phyloP scores from a whole-genome alignment of 2,329 filamentous ascomycete genomes.

The Exophiala aquamarina region DNA sequence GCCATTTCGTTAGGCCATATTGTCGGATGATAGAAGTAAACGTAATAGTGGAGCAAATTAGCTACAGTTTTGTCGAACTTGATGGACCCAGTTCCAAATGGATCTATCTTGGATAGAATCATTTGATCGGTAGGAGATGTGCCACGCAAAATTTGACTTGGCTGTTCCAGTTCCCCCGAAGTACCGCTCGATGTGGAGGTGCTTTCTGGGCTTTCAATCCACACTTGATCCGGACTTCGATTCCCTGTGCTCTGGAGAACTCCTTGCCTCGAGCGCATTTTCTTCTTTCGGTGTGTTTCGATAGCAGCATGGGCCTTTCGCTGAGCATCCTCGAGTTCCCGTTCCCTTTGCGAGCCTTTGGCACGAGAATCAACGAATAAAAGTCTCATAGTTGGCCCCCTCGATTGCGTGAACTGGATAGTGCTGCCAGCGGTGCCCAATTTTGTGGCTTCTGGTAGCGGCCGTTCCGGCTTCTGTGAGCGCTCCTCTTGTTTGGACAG shows the following conservation, averaged over 20 bases:
- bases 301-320: background rate
- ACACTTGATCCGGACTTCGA: background rate
- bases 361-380: background rate
- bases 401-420: too few relatives aligned
- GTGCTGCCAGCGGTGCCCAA: too few relatives aligned
- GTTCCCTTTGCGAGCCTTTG: background rate
- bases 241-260: background rate
- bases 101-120: conserved; percentile 1
- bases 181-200: too few relatives aligned
- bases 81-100: conserved; percentile 1
- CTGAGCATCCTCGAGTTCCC: background rate
- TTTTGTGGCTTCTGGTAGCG: too few relatives aligned
- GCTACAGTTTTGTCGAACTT: conserved; percentile 2
- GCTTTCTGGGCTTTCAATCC: too few relatives aligned
- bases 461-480: too few relatives aligned
- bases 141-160: too few relatives aligned
- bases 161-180: too few relatives aligned
- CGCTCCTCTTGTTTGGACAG: background rate
- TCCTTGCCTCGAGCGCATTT: background rate
- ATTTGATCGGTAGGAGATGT: background rate
- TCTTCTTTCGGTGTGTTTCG: background rate
- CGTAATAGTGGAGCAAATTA: conserved; percentile 10
- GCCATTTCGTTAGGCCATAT: conserved; percentile 13
- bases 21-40: conserved; percentile 11
- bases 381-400: background rate